Conservation (phyloP, 2,329 filamentous ascomycete genomes). For the Aspergillus awamori region DNA sequence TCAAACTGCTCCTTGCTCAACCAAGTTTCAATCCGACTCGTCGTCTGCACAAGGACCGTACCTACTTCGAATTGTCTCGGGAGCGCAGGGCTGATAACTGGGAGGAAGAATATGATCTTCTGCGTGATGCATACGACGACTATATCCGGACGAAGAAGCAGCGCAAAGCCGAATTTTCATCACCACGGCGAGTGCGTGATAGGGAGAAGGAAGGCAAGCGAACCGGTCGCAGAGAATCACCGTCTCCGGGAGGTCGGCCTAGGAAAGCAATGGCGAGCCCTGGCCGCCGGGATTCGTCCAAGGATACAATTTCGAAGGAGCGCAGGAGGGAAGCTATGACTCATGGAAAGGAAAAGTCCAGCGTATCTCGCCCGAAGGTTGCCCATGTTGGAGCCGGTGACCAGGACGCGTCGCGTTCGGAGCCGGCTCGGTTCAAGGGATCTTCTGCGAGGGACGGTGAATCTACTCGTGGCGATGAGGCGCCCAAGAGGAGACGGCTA, state of each 20-base stretch:
- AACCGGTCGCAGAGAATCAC: conserved; percentile 38
- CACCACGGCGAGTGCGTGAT: conserved; percentile 44
- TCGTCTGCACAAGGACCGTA: conserved; percentile 69
- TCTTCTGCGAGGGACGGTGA: conserved; percentile 36
- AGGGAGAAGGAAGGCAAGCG: conserved; percentile 44
- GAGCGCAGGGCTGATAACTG: conserved; percentile 83
- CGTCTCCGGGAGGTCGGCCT: conserved; percentile 41
- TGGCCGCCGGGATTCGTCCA: conserved; percentile 31
- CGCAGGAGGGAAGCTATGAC: conserved; percentile 29
- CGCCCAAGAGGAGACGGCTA: conserved; percentile 42
- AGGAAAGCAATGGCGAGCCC: conserved; percentile 39
- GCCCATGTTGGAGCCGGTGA: conserved; percentile 34
- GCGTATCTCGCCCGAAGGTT: conserved; percentile 27
- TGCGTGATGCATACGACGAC: conserved; percentile 66
- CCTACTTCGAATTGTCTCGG: conserved; percentile 85
- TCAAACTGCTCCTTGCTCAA: conserved; percentile 77
- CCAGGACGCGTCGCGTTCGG: conserved; percentile 33
- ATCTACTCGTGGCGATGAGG: conserved; percentile 38
- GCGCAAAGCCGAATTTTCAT: conserved; percentile 38
- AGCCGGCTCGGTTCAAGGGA: conserved; percentile 34
- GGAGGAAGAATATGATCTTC: conserved; percentile 80
- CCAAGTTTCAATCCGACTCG: conserved; percentile 81
- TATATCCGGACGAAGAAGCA: conserved; percentile 35
- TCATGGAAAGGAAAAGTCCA: conserved; percentile 31
- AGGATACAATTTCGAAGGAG: conserved; percentile 30